A percentile compares a stretch with the other conserved stretches of the same genome.
These are phyloP conservation scores for Venturiaceae sp. DNA, from an alignment of 2,329 filamentous ascomycete species.

Conservation along the genomic window DNA sequence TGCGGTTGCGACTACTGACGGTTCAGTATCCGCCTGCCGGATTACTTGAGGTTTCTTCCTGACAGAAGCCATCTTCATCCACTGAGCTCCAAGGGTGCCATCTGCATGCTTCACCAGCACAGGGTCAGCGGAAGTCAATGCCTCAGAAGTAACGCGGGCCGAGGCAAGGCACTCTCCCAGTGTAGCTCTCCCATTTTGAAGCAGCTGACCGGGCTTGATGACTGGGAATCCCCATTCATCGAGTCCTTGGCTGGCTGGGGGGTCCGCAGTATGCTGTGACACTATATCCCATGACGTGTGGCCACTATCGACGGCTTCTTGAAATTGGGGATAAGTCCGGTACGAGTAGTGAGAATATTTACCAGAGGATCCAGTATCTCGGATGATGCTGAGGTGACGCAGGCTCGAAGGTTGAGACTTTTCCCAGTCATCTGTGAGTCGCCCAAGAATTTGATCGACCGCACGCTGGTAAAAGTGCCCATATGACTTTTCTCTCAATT, in stretches of 20 bases:
- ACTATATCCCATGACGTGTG: constrained; percentile 37
- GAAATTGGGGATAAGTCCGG: constrained; percentile 42
- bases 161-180: not conserved
- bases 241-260: constrained; percentile 15
- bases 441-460: constrained; percentile 41
- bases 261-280: not conserved
- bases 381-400: constrained; percentile 45
- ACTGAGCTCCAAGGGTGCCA: not conserved
- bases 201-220: not conserved
- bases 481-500: constrained; percentile 26
- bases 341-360: constrained; percentile 44
- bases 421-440: constrained; percentile 47
- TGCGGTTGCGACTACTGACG: not conserved
- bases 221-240: constrained; percentile 5
- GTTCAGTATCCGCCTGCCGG: not conserved
- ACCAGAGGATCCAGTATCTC: constrained; percentile 40
- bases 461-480: constrained; percentile 46
- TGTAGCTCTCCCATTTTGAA: not conserved
- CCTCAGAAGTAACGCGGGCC: not conserved
- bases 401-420: constrained; percentile 48
- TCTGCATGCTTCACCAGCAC: not conserved
- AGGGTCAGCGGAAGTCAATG: not conserved
- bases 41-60: not conserved
- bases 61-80: not conserved
- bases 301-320: constrained; percentile 40